phyloP scores from a whole-genome alignment of 1,284 basidiomycete species.

The Heliocybe sulcata region DNA sequence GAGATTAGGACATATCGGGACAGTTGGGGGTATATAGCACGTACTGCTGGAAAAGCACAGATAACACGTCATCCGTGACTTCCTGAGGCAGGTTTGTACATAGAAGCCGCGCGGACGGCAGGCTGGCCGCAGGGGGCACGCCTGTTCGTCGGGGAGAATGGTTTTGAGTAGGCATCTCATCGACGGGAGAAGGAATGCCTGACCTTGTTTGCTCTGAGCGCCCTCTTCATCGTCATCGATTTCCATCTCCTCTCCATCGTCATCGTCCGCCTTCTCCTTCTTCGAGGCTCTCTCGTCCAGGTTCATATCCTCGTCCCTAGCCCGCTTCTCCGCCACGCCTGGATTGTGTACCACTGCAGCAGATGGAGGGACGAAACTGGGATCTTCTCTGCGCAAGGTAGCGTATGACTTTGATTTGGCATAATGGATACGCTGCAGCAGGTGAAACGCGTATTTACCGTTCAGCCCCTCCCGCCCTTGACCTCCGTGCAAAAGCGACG shows the following conservation, averaged over 20 bases:
- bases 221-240: slow-evolving; percentile 74
- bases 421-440: slow-evolving; percentile 73
- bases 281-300: slow-evolving; percentile 53
- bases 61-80: slow-evolving; percentile 72
- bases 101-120: slow-evolving; percentile 56
- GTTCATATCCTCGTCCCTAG: slow-evolving; percentile 54
- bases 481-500: slow-evolving; percentile 22
- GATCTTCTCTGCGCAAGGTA: slow-evolving; percentile 66
- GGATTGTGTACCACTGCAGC: slow-evolving; percentile 37
- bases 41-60: slow-evolving; percentile 83
- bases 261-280: slow-evolving; percentile 63
- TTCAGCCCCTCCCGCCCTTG: not conserved
- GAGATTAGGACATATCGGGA: slow-evolving; percentile 1
- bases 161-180: not conserved
- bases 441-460: not conserved
- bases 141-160: slow-evolving; percentile 11
- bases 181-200: not conserved
- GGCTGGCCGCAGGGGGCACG: slow-evolving; percentile 45
- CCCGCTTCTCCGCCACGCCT: slow-evolving; percentile 45
- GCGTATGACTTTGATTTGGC: slow-evolving; percentile 84
- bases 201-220: not conserved
- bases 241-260: slow-evolving; percentile 77
- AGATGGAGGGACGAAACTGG: slow-evolving; percentile 64
- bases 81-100: slow-evolving; percentile 79
- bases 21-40: slow-evolving; percentile 23